A percentile compares a stretch with the other conserved stretches of the same genome.
Evolutionary conservation across 2,329 filamentous ascomycete species (phyloP).

Genomic region (Phaeosphaeriaceae sp.): DNA sequence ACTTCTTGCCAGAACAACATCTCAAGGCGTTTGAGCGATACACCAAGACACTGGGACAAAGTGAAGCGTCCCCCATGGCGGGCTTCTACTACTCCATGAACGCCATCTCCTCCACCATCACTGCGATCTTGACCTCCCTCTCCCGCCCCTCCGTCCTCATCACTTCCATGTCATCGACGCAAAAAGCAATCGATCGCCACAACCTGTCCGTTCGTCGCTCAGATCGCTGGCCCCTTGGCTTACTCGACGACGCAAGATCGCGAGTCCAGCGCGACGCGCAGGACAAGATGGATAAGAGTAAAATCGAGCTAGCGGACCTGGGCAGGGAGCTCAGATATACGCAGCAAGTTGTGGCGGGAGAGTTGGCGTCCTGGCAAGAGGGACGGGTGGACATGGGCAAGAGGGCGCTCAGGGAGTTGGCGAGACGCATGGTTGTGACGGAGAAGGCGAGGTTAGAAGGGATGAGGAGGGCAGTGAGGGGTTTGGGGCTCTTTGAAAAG

Average conservation of each 20-base stretch:
- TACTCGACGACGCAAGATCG: slow-evolving; percentile 88
- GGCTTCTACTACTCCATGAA: slow-evolving; percentile 79
- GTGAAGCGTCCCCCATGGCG: slow-evolving; percentile 75
- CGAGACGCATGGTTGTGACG: slow-evolving; percentile 77
- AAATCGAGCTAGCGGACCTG: slow-evolving; percentile 75
- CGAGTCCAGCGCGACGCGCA: slow-evolving; percentile 84
- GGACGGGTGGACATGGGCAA: slow-evolving; percentile 80
- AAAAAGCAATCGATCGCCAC: slow-evolving; percentile 79
- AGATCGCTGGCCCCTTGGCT: slow-evolving; percentile 79
- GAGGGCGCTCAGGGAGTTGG: slow-evolving; percentile 78
- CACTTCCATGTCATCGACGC: slow-evolving; percentile 74
- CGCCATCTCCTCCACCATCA: slow-evolving; percentile 83
- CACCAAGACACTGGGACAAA: slow-evolving; percentile 69
- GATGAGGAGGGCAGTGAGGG: slow-evolving; percentile 80
- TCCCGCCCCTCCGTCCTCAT: slow-evolving; percentile 82
- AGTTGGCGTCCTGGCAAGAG: slow-evolving; percentile 94
- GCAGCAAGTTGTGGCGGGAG: slow-evolving; percentile 89
- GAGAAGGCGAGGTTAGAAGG: slow-evolving; percentile 82
- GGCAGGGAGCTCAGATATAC: slow-evolving; percentile 87
- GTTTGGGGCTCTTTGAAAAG: slow-evolving; percentile 33
- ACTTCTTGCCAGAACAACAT: slow-evolving; percentile 74
- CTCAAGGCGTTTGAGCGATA: slow-evolving; percentile 76
- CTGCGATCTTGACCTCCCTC: slow-evolving; percentile 80
- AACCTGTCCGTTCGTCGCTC: slow-evolving; percentile 76
- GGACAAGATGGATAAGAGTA: slow-evolving; percentile 75